Conservation (phyloP, 768 basidiomycete species). For the Lactarius hengduanensis region DNA sequence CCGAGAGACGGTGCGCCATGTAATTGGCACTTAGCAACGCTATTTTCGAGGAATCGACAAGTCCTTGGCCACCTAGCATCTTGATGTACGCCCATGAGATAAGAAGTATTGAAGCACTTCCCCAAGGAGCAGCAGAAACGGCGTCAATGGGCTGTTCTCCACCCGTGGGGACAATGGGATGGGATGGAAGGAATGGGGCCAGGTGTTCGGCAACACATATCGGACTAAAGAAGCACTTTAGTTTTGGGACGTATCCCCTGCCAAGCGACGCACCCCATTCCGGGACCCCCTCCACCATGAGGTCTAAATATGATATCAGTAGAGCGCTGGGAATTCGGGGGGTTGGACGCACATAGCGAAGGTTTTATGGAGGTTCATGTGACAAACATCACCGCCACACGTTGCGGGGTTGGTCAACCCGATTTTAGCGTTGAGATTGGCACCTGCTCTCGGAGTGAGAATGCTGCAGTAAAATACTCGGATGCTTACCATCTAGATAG, state of each 20-base stretch:
- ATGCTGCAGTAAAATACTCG: not conserved
- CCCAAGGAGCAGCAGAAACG: constrained; percentile 89
- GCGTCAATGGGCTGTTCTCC: constrained; percentile 77
- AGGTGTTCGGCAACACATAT: constrained; percentile 95
- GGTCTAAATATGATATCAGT: constrained; percentile 50
- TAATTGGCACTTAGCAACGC: constrained; percentile 97
- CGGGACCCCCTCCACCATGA: constrained; percentile 96
- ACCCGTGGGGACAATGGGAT: constrained; percentile 69
- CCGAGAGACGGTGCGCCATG: constrained; percentile 84
- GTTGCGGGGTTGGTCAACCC: constrained; percentile 89
- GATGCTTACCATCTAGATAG: constrained; percentile 75
- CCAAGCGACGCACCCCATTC: constrained; percentile 66
- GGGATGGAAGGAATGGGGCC: constrained; percentile 89
- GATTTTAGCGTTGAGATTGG: constrained; percentile 93
- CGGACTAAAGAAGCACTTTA: constrained; percentile 48
- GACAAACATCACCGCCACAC: constrained; percentile 98
- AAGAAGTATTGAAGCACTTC: constrained; percentile 90
- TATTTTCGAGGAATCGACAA: constrained; percentile 79
- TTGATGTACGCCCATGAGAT: constrained; percentile 99
- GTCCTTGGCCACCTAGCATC: constrained; percentile 96
- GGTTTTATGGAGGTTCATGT: constrained; percentile 97
- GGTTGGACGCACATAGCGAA: constrained; percentile 75
- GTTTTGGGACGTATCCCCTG: not conserved
- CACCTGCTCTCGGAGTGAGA: constrained; percentile 43
- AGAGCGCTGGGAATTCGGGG: constrained; percentile 4